phyloP scores from a whole-genome alignment of 2,329 filamentous ascomycete species.

The Arthrocladium fulminans region DNA sequence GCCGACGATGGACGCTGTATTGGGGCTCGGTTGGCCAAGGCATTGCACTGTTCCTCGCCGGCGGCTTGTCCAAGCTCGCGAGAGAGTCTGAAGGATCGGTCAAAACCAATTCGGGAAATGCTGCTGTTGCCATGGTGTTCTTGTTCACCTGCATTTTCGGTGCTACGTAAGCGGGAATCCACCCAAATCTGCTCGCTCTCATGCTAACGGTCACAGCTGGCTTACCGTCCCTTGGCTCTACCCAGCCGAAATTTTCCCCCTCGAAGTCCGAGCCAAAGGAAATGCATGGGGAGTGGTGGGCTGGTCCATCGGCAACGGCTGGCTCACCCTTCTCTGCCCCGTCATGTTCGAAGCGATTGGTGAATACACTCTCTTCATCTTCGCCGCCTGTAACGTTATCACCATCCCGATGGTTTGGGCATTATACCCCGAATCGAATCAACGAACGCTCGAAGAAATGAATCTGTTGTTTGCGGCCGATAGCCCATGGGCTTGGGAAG shows the following conservation, averaged over 20 bases:
- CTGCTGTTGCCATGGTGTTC: conserved; percentile 63
- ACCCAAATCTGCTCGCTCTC: conserved; percentile 39
- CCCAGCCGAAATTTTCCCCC: conserved; percentile 64
- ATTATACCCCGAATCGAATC: conserved; percentile 64
- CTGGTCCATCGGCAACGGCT: conserved; percentile 68
- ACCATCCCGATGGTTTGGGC: conserved; percentile 64
- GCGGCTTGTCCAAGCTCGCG: conserved; percentile 50
- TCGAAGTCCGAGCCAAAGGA: conserved; percentile 62
- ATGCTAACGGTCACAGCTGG: conserved; percentile 26
- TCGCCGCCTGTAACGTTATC: conserved; percentile 57
- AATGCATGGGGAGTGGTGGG: conserved; percentile 69
- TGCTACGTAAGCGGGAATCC: conserved; percentile 44
- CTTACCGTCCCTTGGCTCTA: conserved; percentile 54
- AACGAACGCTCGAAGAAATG: conserved; percentile 67
- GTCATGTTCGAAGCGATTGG: conserved; percentile 56
- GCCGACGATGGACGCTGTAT: conserved; percentile 59
- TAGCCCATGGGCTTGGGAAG: conserved; percentile 62
- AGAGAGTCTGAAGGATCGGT: conserved; percentile 40
- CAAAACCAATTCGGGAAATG: conserved; percentile 47
- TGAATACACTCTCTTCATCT: conserved; percentile 66
- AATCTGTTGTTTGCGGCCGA: conserved; percentile 61
- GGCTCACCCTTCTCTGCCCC: conserved; percentile 48
- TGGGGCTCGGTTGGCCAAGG: conserved; percentile 58
- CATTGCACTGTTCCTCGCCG: conserved; percentile 59
- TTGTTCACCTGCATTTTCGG: conserved; percentile 58